These are phyloP conservation scores for Scopulariopsis brevicaulis DNA, from an alignment of 2,329 filamentous ascomycete genomes.

Conservation along the genomic window DNA sequence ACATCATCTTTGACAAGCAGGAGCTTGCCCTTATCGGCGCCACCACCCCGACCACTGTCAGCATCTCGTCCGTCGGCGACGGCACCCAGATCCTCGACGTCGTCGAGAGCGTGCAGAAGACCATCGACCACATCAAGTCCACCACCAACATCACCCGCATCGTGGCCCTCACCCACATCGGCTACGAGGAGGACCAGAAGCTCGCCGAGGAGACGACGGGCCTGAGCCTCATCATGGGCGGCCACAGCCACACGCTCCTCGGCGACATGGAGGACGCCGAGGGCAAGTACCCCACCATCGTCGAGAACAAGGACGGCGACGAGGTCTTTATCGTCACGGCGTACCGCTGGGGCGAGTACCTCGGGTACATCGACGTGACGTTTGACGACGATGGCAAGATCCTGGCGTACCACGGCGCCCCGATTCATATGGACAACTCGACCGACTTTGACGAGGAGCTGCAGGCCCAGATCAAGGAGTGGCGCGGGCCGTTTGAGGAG, in stretches of 20 bases:
- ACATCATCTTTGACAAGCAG: conserved; percentile 51
- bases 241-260: conserved; percentile 48
- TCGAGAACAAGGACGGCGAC: conserved; percentile 46
- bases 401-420: conserved; percentile 50
- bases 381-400: conserved; percentile 50
- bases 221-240: conserved; percentile 57
- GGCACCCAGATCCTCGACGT: conserved; percentile 48
- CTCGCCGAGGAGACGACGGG: conserved; percentile 49
- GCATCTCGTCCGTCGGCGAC: conserved; percentile 45
- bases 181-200: conserved; percentile 51
- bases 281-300: conserved; percentile 53
- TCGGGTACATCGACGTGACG: conserved; percentile 56
- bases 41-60: conserved; percentile 46
- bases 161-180: conserved; percentile 55
- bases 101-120: conserved; percentile 45
- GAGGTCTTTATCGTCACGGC: conserved; percentile 60
- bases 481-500: conserved; percentile 49
- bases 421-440: conserved; percentile 51
- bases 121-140: conserved; percentile 48
- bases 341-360: conserved; percentile 57
- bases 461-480: conserved; percentile 44
- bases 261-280: conserved; percentile 45
- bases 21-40: conserved; percentile 52
- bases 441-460: conserved; percentile 44
- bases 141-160: conserved; percentile 54